Evolutionary conservation across 2,329 filamentous ascomycete genomes (phyloP).

Genomic region (Aspergillus sp.): DNA sequence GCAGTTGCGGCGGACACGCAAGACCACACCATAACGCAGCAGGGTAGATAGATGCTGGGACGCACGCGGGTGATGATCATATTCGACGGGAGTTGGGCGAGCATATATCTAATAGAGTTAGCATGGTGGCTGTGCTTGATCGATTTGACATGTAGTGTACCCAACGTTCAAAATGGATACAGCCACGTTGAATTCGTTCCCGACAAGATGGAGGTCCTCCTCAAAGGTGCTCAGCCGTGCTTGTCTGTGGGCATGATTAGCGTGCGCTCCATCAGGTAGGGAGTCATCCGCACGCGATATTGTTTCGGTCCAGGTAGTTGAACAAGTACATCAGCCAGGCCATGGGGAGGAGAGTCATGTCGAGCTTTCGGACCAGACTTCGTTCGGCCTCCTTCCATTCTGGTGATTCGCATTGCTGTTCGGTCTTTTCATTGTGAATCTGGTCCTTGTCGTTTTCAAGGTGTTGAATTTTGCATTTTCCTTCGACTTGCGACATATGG

Average conservation of each 20-base stretch:
- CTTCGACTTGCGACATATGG: no score
- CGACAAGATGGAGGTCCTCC: neutral
- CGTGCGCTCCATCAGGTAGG: neutral
- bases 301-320: slow-evolving; percentile 6
- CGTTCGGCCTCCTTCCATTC: neutral
- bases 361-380: slow-evolving; percentile 1
- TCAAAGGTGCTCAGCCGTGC: neutral
- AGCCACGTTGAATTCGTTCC: neutral
- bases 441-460: neutral
- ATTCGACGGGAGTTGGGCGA: slow-evolving; percentile 43
- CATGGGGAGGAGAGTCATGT: slow-evolving; percentile 4
- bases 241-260: neutral
- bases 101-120: slow-evolving; percentile 5
- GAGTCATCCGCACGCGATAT: neutral
- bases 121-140: neutral
- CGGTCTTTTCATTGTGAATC: neutral
- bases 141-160: neutral
- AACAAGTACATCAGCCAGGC: slow-evolving; percentile 3
- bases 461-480: no score
- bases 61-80: slow-evolving; percentile 49
- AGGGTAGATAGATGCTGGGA: slow-evolving; percentile 50
- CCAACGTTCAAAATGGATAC: slow-evolving; percentile 4
- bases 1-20: slow-evolving; percentile 57
- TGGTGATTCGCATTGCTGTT: neutral
- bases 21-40: slow-evolving; percentile 58